Conservation (phyloP, 768 basidiomycete genomes). For the Lentinula sp. region DNA sequence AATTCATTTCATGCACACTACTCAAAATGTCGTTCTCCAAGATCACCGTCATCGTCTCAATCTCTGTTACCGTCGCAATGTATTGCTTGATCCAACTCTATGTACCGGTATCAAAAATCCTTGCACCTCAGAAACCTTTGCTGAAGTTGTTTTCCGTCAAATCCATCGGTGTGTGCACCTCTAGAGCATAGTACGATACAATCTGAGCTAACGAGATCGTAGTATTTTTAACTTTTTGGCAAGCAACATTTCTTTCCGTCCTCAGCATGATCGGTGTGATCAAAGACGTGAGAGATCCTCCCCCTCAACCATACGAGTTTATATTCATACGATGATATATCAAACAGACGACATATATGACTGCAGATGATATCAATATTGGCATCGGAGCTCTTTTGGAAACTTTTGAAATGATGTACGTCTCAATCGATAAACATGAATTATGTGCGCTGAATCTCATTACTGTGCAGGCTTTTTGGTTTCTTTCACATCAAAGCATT, state of each 20-base stretch:
- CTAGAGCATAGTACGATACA: not conserved
- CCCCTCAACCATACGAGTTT: not conserved
- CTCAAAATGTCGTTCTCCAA: conserved; percentile 13
- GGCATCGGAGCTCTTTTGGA: conserved; percentile 64
- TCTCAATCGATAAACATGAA: conserved; percentile 6
- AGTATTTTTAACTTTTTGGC: conserved; percentile 80
- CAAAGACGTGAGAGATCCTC: conserved; percentile 43
- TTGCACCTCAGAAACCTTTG: conserved; percentile 56
- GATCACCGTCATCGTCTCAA: conserved; percentile 56
- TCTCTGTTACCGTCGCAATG: conserved; percentile 74
- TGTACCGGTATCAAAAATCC: conserved; percentile 43
- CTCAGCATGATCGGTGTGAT: conserved; percentile 55
- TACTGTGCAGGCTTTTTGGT: conserved; percentile 46
- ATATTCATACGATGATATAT: not conserved
- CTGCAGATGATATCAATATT: conserved; percentile 66
- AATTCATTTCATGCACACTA: not conserved
- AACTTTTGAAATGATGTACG: conserved; percentile 73
- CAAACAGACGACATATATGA: conserved; percentile 58
- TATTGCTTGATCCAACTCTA: conserved; percentile 74
- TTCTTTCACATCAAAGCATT: conserved; percentile 71
- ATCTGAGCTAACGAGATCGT: not conserved
- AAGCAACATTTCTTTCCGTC: conserved; percentile 52
- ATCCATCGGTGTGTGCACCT: conserved; percentile 48
- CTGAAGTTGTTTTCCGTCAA: conserved; percentile 70
- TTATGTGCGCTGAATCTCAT: conserved; percentile 7